Evolutionary conservation across 2,329 filamentous ascomycete species (phyloP).

Genomic region (Trichoderma sp.): DNA sequence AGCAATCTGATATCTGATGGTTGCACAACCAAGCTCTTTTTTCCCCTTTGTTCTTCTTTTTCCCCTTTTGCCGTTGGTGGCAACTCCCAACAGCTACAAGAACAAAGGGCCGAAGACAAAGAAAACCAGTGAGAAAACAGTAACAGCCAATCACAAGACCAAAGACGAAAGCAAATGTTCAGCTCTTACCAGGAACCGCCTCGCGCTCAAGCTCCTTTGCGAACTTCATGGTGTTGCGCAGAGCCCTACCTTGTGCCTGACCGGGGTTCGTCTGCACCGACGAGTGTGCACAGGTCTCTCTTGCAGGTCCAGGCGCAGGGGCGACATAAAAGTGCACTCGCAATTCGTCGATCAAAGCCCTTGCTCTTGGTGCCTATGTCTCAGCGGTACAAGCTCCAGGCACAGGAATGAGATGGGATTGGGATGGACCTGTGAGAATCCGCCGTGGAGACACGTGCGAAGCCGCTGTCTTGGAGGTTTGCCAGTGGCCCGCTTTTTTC

Average conservation of each 20-base stretch:
- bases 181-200: constrained; percentile 69
- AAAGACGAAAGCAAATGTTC: not conserved
- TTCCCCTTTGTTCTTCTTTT: not conserved
- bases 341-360: not conserved
- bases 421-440: constrained; percentile 13
- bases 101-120: not conserved
- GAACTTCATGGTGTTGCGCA: constrained; percentile 57
- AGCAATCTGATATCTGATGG: not conserved
- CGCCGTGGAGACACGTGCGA: constrained; percentile 8
- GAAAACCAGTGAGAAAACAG: not conserved
- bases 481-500: not conserved
- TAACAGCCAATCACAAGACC: not conserved
- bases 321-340: constrained; percentile 12
- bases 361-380: not conserved
- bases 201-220: constrained; percentile 82
- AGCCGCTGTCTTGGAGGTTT: not conserved
- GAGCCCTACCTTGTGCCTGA: not conserved
- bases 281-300: not conserved
- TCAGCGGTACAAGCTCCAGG: not conserved
- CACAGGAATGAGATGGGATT: constrained; percentile 16
- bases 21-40: not conserved
- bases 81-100: not conserved
- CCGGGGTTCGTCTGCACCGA: not conserved
- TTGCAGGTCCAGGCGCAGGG: not conserved
- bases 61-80: not conserved